phyloP scores from a whole-genome alignment of 305 asterid genomes.

The Fraxinus floribunda region DNA sequence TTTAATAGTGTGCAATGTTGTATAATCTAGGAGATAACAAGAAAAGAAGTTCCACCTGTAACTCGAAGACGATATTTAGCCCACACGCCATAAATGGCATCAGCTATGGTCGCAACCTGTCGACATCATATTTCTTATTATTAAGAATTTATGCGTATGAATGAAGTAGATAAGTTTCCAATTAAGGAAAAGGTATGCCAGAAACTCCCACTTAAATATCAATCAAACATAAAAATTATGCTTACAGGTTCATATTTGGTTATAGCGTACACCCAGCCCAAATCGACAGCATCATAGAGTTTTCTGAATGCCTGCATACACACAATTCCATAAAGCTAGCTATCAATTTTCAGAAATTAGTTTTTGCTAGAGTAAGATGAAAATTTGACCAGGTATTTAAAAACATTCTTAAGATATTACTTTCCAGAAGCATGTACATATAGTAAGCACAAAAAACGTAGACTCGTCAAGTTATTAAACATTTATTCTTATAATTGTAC shows the following conservation, averaged over 20 bases:
- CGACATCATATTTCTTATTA: background rate
- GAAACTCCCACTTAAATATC: background rate
- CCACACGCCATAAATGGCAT: slow-evolving; percentile 75
- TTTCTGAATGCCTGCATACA: slow-evolving; percentile 66
- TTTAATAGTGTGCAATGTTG: background rate
- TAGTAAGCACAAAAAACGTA: background rate
- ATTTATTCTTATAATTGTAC: slow-evolving; percentile 30
- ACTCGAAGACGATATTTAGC: slow-evolving; percentile 83
- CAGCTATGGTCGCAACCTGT: slow-evolving; percentile 74
- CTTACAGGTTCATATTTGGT: slow-evolving; percentile 89
- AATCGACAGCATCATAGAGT: slow-evolving; percentile 73
- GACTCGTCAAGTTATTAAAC: background rate
- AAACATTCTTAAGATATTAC: background rate
- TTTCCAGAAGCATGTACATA: background rate
- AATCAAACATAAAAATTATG: background rate
- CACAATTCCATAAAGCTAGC: background rate
- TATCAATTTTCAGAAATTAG: background rate
- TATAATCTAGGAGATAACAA: background rate
- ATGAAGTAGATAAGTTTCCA: background rate
- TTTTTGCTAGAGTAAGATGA: background rate
- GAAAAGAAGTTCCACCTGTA: slow-evolving; percentile 47
- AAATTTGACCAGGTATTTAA: background rate
- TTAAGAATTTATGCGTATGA: background rate
- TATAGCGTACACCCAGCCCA: slow-evolving; percentile 88
- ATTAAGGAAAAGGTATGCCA: background rate